These are phyloP conservation scores for Candida tunisiensis DNA, from an alignment of 1,139 yeast genomes.

Conservation along the genomic window DNA sequence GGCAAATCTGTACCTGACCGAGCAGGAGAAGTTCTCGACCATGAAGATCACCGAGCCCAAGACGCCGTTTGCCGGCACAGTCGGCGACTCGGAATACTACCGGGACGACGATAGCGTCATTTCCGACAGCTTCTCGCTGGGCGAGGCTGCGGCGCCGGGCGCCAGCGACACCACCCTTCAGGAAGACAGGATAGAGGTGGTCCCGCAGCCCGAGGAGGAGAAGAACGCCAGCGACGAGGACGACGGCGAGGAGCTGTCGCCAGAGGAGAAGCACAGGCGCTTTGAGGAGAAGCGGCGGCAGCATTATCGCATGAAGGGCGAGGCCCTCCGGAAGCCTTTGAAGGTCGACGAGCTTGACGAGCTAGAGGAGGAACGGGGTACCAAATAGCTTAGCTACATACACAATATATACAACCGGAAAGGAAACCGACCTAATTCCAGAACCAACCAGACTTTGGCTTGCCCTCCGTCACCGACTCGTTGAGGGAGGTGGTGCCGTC, in stretches of 20 bases:
- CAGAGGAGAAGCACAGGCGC: slow-evolving; percentile 44
- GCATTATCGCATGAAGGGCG: slow-evolving; percentile 63
- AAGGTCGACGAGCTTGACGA: slow-evolving; percentile 14
- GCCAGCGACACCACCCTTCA: slow-evolving; percentile 2
- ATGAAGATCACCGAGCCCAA: slow-evolving; percentile 93
- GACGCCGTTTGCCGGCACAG: slow-evolving; percentile 93
- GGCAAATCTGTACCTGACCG: slow-evolving; percentile 44
- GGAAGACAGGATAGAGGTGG: slow-evolving; percentile 5
- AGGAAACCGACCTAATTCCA: slow-evolving; percentile 9
- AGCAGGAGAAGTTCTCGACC: slow-evolving; percentile 53
- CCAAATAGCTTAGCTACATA: background rate
- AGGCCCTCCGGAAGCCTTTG: slow-evolving; percentile 14
- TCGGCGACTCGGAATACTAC: slow-evolving; percentile 77
- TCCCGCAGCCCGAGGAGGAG: slow-evolving; percentile 3
- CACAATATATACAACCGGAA: background rate
- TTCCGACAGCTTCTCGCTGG: slow-evolving; percentile 32
- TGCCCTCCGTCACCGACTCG: slow-evolving; percentile 9
- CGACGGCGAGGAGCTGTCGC: slow-evolving; percentile 23
- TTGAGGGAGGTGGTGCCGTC: slow-evolving; percentile 43
- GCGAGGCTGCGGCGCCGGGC: slow-evolving; percentile 26
- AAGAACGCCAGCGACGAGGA: slow-evolving; percentile 4
- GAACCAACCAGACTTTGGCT: slow-evolving; percentile 12
- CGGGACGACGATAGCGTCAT: slow-evolving; percentile 48
- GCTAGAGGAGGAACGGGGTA: slow-evolving; percentile 6
- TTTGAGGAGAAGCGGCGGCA: slow-evolving; percentile 65